A percentile compares a stretch with the other conserved stretches of the same genome.
phyloP scores from a whole-genome alignment of 352 stramenopile species.

The Plasmopara viticola region DNA sequence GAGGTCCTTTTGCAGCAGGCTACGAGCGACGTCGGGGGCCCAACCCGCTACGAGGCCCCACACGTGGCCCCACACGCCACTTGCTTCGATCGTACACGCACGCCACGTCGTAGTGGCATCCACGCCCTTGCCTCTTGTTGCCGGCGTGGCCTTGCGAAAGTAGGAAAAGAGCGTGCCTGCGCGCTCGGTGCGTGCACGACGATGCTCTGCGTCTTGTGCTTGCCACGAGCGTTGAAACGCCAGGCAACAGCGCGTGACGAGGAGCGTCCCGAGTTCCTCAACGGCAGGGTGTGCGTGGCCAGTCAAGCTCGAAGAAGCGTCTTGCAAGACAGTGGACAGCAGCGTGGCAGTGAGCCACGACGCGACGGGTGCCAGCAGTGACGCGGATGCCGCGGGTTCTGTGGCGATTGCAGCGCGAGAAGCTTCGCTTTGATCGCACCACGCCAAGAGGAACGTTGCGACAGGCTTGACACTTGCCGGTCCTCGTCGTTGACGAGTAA shows the following conservation, averaged over 20 bases:
- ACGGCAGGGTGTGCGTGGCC: slow-evolving; percentile 8
- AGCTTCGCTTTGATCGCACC: slow-evolving; percentile 2
- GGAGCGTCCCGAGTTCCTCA: slow-evolving; percentile 10
- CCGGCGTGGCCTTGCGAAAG: slow-evolving; percentile 18
- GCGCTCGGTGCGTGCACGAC: slow-evolving; percentile 17
- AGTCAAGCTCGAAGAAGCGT: slow-evolving; percentile 3
- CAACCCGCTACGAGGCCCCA: slow-evolving; percentile 13
- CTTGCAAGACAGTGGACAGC: slow-evolving; percentile 27
- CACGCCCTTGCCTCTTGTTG: slow-evolving; percentile 1
- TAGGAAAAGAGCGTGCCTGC: slow-evolving; percentile 49
- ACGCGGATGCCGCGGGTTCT: neutral
- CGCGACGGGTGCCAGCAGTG: slow-evolving; percentile 15
- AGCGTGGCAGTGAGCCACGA: slow-evolving; percentile 47
- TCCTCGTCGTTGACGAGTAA: slow-evolving; percentile 1
- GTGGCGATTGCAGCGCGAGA: no score
- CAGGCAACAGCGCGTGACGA: slow-evolving; percentile 12
- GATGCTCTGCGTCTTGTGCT: slow-evolving; percentile 34
- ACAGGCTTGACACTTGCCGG: slow-evolving; percentile 11
- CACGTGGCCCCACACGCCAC: slow-evolving; percentile 16
- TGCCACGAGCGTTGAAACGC: slow-evolving; percentile 47
- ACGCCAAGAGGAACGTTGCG: slow-evolving; percentile 26
- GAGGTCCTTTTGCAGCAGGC: slow-evolving; percentile 40
- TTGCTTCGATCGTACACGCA: slow-evolving; percentile 20
- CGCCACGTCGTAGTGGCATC: slow-evolving; percentile 8
- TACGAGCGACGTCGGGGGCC: slow-evolving; percentile 12